phyloP scores from a whole-genome alignment of 345 rosid genomes.

The Viola odorata region DNA sequence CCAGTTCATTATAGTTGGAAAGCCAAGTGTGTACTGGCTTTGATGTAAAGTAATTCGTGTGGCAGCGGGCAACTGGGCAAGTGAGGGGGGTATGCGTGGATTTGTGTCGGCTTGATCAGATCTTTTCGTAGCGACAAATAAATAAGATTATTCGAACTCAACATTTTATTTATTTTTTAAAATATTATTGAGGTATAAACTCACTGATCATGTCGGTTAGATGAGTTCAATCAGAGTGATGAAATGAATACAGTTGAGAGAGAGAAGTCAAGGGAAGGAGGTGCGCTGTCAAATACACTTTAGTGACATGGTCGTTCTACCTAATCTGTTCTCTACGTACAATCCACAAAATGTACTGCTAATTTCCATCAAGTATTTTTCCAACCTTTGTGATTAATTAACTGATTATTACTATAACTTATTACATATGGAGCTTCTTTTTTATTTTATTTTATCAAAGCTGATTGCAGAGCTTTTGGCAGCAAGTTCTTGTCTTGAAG shows the following conservation, averaged over 20 bases:
- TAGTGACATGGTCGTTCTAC: not conserved
- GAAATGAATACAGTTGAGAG: not conserved
- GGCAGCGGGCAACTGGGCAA: no score
- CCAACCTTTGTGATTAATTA: not conserved
- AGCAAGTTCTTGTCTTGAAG: not conserved
- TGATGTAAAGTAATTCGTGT: no score
- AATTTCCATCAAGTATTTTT: not conserved
- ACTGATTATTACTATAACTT: not conserved
- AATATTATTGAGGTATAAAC: not conserved
- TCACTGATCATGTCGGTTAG: not conserved
- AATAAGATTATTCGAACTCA: not conserved
- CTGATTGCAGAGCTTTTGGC: not conserved
- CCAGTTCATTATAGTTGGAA: no score
- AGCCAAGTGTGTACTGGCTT: no score
- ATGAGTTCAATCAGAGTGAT: not conserved
- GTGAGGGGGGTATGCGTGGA: no score
- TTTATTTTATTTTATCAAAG: not conserved
- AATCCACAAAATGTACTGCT: not conserved
- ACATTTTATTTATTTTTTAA: not conserved
- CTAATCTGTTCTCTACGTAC: not conserved
- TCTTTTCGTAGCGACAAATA: no score
- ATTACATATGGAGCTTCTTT: not conserved
- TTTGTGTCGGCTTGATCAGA: no score
- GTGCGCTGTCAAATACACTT: not conserved
- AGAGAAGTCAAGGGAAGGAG: not conserved